These are phyloP conservation scores for Candida sonorensis DNA, from an alignment of 805 yeast species.

Conservation along the genomic window DNA sequence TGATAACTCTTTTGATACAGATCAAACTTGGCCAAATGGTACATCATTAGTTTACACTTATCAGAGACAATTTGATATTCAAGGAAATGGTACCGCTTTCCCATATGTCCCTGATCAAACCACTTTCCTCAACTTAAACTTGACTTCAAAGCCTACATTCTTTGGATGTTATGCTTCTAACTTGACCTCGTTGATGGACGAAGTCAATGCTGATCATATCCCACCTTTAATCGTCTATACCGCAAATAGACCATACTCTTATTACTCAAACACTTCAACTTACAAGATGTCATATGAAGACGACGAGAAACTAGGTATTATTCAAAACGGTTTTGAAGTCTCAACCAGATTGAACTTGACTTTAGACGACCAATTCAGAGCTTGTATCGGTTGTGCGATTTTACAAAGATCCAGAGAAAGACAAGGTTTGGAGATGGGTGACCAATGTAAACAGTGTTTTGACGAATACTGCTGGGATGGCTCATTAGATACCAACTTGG, in stretches of 20 bases:
- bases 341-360: conserved; percentile 62
- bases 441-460: conserved; percentile 69
- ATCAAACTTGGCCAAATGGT: conserved; percentile 61
- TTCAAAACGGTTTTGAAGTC: conserved; percentile 69
- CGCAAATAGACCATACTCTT: conserved; percentile 66
- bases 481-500: conserved; percentile 11
- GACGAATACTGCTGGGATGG: conserved; percentile 57
- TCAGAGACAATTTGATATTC: conserved; percentile 46
- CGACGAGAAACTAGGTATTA: conserved; percentile 50
- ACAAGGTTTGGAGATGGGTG: conserved; percentile 49
- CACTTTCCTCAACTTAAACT: conserved; percentile 51
- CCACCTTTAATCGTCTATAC: conserved; percentile 77
- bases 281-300: conserved; percentile 55
- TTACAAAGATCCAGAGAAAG: conserved; percentile 74
- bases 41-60: conserved; percentile 49
- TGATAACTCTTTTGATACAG: conserved; percentile 63
- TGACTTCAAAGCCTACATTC: conserved; percentile 67
- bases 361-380: conserved; percentile 58
- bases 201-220: conserved; percentile 27
- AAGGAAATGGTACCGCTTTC: conserved; percentile 57
- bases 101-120: conserved; percentile 73
- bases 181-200: conserved; percentile 44
- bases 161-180: conserved; percentile 75
- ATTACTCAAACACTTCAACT: conserved; percentile 66
- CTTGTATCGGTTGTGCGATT: conserved; percentile 79